Evolutionary conservation across 1,139 yeast species (phyloP).

Genomic region (Debaryomycetaceae sp.): DNA sequence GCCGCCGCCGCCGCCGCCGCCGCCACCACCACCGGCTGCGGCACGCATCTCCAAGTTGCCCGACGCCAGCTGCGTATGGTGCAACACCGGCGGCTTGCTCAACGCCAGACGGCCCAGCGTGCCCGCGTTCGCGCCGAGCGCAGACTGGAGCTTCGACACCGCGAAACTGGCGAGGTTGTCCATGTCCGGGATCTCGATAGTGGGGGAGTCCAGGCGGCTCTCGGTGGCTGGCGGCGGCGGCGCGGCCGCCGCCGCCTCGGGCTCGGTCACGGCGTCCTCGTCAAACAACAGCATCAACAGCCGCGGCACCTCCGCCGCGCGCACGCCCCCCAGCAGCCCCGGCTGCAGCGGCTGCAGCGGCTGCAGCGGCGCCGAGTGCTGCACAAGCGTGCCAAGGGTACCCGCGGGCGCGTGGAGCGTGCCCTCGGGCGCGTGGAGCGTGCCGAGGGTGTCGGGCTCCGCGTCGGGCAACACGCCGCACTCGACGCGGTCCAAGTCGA

Average conservation of each 20-base stretch:
- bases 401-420: too few species aligned
- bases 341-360: too few species aligned
- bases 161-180: slow-evolving; percentile 28
- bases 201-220: slow-evolving; percentile 41
- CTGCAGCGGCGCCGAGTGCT: too few species aligned
- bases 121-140: slow-evolving; percentile 7
- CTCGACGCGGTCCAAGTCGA: slow-evolving; percentile 47
- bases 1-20: slow-evolving; percentile 1
- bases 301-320: too few species aligned
- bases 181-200: slow-evolving; percentile 46
- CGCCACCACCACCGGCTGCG: slow-evolving; percentile 14
- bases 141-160: slow-evolving; percentile 8
- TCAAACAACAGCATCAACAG: slow-evolving; percentile 72
- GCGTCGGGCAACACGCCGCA: too few species aligned
- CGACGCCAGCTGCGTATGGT: slow-evolving; percentile 48
- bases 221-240: slow-evolving; percentile 9
- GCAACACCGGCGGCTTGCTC: slow-evolving; percentile 46
- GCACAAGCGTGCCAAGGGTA: too few species aligned
- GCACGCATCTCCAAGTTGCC: slow-evolving; percentile 37
- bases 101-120: slow-evolving; percentile 34
- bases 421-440: too few species aligned
- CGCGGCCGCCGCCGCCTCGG: slow-evolving; percentile 13
- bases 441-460: too few species aligned
- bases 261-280: slow-evolving; percentile 18
- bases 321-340: too few species aligned